Conservation (phyloP, 441 rosid genomes). For the Metrosideros polymorpha region DNA sequence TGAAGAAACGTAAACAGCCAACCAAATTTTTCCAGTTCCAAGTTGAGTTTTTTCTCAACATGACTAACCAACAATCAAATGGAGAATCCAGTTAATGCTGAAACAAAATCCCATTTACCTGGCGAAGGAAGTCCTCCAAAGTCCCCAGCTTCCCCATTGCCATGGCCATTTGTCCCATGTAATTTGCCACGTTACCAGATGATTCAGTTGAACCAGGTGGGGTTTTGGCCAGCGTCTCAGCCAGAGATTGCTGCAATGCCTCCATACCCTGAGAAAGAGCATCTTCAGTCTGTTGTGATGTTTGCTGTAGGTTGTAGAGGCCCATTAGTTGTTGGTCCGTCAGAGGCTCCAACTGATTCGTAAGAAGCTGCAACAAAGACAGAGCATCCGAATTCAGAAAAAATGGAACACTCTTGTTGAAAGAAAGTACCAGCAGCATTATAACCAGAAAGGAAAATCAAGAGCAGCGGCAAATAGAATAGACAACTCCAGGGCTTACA, state of each 20-base stretch:
- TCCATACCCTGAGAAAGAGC: constrained; percentile 14
- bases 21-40: background rate
- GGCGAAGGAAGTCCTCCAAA: constrained; percentile 4
- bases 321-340: constrained; percentile 8
- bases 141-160: constrained; percentile 15
- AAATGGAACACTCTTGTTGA: background rate
- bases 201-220: background rate
- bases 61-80: background rate
- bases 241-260: constrained; percentile 6
- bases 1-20: background rate
- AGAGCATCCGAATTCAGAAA: background rate
- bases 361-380: constrained; percentile 6
- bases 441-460: background rate
- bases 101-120: background rate
- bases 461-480: background rate
- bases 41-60: background rate
- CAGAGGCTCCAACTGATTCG: constrained; percentile 10
- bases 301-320: constrained; percentile 3
- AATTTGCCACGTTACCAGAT: constrained; percentile 12
- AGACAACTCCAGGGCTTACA: background rate
- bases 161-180: constrained; percentile 19
- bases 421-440: background rate
- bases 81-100: background rate
- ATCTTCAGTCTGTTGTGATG: constrained; percentile 11
- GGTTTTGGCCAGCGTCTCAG: constrained; percentile 1